phyloP scores from a whole-genome alignment of 306 rosid genomes.

The Fragaria ananassa region DNA sequence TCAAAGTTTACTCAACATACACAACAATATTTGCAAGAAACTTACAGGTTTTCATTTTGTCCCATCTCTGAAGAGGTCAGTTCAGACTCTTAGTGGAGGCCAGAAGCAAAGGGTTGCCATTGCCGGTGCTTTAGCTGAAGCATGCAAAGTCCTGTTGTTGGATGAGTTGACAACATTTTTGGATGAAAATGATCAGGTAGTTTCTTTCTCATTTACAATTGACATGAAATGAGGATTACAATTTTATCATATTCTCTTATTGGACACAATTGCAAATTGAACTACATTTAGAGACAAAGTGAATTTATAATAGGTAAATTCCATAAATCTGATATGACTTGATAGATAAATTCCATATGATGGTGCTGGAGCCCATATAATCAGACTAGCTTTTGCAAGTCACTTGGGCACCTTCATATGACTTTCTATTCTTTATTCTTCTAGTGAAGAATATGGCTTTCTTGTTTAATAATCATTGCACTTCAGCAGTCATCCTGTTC shows the following conservation, averaged over 20 bases:
- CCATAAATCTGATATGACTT: no score
- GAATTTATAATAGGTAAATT: neutral
- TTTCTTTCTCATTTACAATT: neutral
- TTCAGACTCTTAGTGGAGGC: conserved; percentile 86
- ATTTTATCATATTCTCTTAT: conserved; percentile 4
- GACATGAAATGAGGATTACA: conserved; percentile 4
- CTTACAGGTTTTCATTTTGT: conserved; percentile 14
- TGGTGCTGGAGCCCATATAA: neutral
- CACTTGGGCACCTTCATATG: neutral
- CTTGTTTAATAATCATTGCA: neutral
- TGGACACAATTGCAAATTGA: neutral
- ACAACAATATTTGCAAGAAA: neutral
- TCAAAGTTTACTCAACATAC: neutral
- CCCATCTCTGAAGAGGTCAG: conserved; percentile 63
- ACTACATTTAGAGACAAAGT: neutral
- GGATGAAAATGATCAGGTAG: conserved; percentile 84
- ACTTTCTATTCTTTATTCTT: neutral
- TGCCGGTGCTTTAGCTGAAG: conserved; percentile 90
- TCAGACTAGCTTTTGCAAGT: neutral
- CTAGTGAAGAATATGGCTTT: neutral
- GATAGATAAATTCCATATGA: neutral
- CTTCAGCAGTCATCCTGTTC: neutral
- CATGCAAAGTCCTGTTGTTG: conserved; percentile 73
- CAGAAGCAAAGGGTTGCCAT: conserved; percentile 92
- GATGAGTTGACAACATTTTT: conserved; percentile 87